phyloP scores from a whole-genome alignment of 148 eudicot genomes.

The Heliamphora exappendiculata region DNA sequence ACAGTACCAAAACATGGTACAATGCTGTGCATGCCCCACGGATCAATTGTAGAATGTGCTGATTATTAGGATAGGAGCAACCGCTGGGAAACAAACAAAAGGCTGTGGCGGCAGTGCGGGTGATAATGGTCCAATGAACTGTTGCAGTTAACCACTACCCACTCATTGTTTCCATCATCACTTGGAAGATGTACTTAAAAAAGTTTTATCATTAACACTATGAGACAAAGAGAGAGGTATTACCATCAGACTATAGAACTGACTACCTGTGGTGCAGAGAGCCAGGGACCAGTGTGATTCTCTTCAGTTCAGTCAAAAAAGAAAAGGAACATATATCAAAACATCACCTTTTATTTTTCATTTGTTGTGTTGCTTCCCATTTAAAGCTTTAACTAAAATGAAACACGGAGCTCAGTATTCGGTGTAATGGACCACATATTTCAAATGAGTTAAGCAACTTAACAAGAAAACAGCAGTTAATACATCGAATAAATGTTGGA shows the following conservation, averaged over 20 bases:
- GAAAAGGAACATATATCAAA: not conserved
- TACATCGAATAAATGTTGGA: not conserved
- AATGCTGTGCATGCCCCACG: not conserved
- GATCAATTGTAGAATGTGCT: not conserved
- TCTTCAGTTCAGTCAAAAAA: not conserved
- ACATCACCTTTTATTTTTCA: not conserved
- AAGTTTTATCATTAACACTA: too few relatives aligned
- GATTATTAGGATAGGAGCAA: not conserved
- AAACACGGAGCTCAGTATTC: not conserved
- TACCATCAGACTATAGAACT: not conserved
- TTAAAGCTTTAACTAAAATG: not conserved
- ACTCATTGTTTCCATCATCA: not conserved
- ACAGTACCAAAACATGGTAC: not conserved
- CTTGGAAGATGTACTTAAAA: not conserved
- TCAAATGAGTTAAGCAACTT: not conserved
- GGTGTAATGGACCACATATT: not conserved
- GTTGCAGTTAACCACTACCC: too few relatives aligned
- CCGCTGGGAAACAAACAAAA: constrained; percentile 1
- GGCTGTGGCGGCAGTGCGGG: not conserved
- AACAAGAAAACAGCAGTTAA: not conserved
- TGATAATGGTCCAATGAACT: too few relatives aligned
- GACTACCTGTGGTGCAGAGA: not conserved
- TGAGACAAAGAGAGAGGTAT: not conserved
- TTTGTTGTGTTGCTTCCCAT: not conserved
- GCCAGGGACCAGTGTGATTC: not conserved